A percentile compares a stretch with the other conserved stretches of the same genome.
These are phyloP conservation scores for Suillus sp. DNA, from an alignment of 768 basidiomycete genomes.

Conservation along the genomic window DNA sequence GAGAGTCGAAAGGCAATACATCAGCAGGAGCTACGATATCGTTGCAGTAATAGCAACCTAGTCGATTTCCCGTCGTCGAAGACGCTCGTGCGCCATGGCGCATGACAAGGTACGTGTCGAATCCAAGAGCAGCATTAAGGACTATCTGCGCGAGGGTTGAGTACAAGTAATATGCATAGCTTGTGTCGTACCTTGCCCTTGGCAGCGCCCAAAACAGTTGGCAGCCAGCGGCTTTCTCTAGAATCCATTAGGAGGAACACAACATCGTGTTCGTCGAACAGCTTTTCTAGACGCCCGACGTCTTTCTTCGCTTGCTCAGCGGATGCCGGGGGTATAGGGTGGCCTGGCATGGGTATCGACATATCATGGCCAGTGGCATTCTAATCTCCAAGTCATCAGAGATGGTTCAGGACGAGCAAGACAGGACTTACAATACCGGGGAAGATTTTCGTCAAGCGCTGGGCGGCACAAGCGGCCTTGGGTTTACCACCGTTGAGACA, in stretches of 20 bases:
- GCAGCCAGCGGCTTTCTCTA: conserved; percentile 96
- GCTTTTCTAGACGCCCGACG: conserved; percentile 68
- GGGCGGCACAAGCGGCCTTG: conserved; percentile 91
- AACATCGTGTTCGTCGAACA: conserved; percentile 86
- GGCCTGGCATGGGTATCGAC: conserved; percentile 96
- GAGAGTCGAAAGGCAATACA: conserved; percentile 47
- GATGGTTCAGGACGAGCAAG: not conserved
- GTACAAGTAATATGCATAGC: not conserved
- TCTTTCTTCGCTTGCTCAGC: conserved; percentile 64
- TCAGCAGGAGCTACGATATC: conserved; percentile 97
- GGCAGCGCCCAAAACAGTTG: conserved; percentile 81
- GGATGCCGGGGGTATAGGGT: conserved; percentile 72
- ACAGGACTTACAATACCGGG: conserved; percentile 78
- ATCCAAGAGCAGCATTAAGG: conserved; percentile 92
- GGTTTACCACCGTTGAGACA: conserved; percentile 91
- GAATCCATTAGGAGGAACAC: conserved; percentile 97
- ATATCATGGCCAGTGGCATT: conserved; percentile 79
- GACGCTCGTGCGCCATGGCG: conserved; percentile 76
- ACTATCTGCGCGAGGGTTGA: conserved; percentile 60
- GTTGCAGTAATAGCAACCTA: conserved; percentile 99
- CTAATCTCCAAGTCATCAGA: conserved; percentile 40
- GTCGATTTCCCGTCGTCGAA: conserved; percentile 36
- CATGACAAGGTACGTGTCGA: conserved; percentile 97
- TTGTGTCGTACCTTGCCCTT: conserved; percentile 71
- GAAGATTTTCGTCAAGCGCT: conserved; percentile 81